Base-by-base conservation (phyloP, 2,329 filamentous ascomycete genomes). In the Penicillium sclerotigenum region DNA sequence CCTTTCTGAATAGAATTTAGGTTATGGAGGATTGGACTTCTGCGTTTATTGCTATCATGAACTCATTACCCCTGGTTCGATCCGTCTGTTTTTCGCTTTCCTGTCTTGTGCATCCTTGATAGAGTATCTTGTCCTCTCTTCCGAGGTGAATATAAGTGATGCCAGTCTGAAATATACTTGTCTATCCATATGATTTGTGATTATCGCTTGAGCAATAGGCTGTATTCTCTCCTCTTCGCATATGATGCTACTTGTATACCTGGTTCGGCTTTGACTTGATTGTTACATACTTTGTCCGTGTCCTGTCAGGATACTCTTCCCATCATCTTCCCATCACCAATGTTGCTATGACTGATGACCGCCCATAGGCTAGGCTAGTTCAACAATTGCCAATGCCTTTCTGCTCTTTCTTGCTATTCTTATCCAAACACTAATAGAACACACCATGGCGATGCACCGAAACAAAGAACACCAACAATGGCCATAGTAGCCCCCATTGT, bases 141-240 rank as follows among this genome's bases (percentile, higher is more conserved):
- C 41, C 46, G 53, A 52, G 34, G 28, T 52, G 41, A 56, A 56
- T 56, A 56, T 56, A 41, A 40, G 22, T 40, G 53, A 55, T 55
- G 53, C 34, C 40, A 29, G 13, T 51, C 42, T 48, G 18, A 42
- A 41, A 3, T 34, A 13, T 33, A 43, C n/a, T n/a, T n/a, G n/a
- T n/a, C n/a, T n/a, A n/a, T 16, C 31, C 13, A 4, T 43, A 43
- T 10, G n/a, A 5, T 7, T 13, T 29, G 24, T 28, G 13, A 22
- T 40, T 40, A 2, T 38, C 20, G 20, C 11, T 24, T 10, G 20
- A 24, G 16, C 5, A 13, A 43, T 18, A 43, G 24, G 28, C 18
- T 11, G 6, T 31, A 10, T 20, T 22, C 18, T 16, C 28, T 33
- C 13, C 13, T 22, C 6, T 46, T 7, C 5, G 13, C n/a, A 26